Evolutionary conservation across 116 monocot genomes (phyloP).

Genomic region (Zostera marina): DNA sequence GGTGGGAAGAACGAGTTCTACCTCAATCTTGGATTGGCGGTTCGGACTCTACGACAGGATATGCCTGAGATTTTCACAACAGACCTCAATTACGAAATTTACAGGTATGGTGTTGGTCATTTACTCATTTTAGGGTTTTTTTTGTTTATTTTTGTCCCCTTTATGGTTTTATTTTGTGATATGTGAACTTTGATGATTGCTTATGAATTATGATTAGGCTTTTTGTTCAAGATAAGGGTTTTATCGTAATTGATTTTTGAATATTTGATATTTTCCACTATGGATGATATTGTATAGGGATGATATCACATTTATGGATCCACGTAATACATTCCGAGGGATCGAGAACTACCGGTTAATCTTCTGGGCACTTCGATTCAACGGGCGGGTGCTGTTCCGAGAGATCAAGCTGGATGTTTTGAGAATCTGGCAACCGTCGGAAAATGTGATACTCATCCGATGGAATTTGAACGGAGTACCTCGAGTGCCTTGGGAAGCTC

Average conservation of each 20-base stretch:
- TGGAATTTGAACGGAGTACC: conserved; percentile 79
- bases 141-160: neutral
- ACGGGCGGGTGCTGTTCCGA: conserved; percentile 61
- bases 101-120: conserved; percentile 26
- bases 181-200: neutral
- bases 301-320: conserved; percentile 71
- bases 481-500: conserved; percentile 80
- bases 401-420: conserved; percentile 61
- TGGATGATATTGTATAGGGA: conserved; percentile 53
- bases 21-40: conserved; percentile 74
- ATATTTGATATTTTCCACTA: neutral
- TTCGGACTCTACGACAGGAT: conserved; percentile 79
- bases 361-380: conserved; percentile 85
- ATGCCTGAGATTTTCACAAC: conserved; percentile 55
- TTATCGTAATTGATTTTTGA: neutral
- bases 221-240: too few relatives aligned
- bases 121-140: neutral
- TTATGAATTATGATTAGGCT: neutral
- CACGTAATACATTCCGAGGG: conserved; percentile 63
- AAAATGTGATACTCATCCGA: conserved; percentile 51
- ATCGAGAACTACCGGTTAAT: conserved; percentile 71
- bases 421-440: conserved; percentile 83
- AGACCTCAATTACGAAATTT: conserved; percentile 79
- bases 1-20: conserved; percentile 50
- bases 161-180: neutral